These are phyloP conservation scores for Prunus davidiana DNA, from an alignment of 306 rosid genomes.

Conservation along the genomic window DNA sequence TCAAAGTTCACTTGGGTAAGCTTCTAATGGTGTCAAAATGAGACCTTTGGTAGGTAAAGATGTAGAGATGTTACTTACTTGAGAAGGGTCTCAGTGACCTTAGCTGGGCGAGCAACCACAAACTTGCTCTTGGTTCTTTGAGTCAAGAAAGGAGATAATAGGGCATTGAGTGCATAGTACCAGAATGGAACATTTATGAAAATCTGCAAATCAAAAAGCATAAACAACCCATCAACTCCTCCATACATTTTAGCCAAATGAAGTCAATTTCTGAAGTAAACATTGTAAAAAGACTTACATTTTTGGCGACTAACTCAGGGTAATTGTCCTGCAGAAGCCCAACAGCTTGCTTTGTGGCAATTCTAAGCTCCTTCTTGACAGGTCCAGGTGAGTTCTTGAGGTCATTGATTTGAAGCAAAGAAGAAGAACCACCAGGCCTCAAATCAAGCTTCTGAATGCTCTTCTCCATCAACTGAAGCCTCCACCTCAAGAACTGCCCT, in stretches of 20 bases:
- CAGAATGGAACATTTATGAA: conserved; percentile 94
- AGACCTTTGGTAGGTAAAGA: neutral
- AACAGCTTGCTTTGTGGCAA: conserved; percentile 77
- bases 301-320: conserved; percentile 89
- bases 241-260: neutral
- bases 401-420: conserved; percentile 74
- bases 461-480: conserved; percentile 76
- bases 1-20: neutral
- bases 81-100: conserved; percentile 47
- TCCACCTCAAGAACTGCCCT: conserved; percentile 71
- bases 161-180: conserved; percentile 80
- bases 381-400: conserved; percentile 79
- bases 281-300: conserved; percentile 35
- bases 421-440: conserved; percentile 49
- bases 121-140: conserved; percentile 75
- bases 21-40: neutral
- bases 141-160: conserved; percentile 72
- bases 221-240: neutral
- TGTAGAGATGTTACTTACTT: conserved; percentile 20
- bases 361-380: conserved; percentile 64
- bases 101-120: conserved; percentile 49
- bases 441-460: conserved; percentile 62
- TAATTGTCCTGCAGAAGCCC: conserved; percentile 81
- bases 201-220: conserved; percentile 35
- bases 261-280: neutral